Conservation (phyloP, 441 rosid genomes). For the Syzygium malaccense region DNA sequence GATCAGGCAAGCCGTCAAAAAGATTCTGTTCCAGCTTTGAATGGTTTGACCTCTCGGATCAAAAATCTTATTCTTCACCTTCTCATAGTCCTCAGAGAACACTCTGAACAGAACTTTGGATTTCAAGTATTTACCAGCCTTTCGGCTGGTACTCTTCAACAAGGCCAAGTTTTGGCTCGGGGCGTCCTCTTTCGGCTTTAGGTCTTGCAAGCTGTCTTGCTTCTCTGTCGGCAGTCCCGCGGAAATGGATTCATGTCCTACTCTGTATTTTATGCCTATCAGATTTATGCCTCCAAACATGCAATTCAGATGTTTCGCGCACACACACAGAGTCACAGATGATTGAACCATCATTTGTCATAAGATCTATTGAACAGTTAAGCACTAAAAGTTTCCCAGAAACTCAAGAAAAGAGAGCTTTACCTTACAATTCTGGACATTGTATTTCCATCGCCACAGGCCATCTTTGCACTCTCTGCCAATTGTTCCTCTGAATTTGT, state of each 20-base stretch:
- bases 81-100: constrained; percentile 10
- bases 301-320: background rate
- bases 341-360: background rate
- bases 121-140: background rate
- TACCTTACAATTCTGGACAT: background rate
- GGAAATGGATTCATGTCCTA: background rate
- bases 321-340: background rate
- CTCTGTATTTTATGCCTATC: background rate
- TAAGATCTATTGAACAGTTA: background rate
- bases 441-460: background rate
- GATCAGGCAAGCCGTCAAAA: constrained; percentile 2
- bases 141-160: background rate
- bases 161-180: background rate
- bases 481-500: background rate
- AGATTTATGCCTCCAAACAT: background rate
- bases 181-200: background rate
- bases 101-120: constrained; percentile 2
- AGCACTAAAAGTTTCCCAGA: background rate
- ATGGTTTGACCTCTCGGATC: constrained; percentile 5
- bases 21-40: constrained; percentile 9
- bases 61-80: background rate
- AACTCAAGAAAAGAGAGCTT: background rate
- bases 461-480: background rate
- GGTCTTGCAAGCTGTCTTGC: background rate
- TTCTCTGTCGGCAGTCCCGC: background rate